phyloP scores from a whole-genome alignment of 192 early-diverging fungal species.

The Entophlyctis luteolus region DNA sequence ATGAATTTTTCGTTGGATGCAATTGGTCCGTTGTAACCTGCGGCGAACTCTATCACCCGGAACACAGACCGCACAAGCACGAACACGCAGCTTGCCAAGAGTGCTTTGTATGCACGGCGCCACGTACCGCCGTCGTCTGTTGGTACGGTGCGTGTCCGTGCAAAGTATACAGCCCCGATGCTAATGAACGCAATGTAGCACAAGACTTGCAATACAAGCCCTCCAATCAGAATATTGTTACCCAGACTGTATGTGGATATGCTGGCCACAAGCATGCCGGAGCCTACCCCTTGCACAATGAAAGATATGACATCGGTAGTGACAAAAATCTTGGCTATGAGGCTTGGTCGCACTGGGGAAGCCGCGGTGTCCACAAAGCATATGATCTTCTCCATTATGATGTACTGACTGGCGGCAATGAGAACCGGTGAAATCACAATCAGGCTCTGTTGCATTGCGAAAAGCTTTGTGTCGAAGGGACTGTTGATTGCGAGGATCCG shows the following conservation, averaged over 20 bases:
- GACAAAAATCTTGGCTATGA: constrained; percentile 27
- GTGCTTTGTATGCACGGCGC: background rate
- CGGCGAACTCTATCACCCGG: constrained; percentile 28
- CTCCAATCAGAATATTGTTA: constrained; percentile 16
- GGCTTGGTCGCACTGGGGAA: constrained; percentile 2
- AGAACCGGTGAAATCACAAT: constrained; percentile 30
- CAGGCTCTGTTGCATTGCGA: constrained; percentile 13
- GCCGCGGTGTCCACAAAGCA: constrained; percentile 6
- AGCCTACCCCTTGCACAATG: constrained; percentile 23
- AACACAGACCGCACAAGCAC: constrained; percentile 24
- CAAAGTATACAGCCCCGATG: constrained; percentile 7
- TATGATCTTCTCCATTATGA: constrained; percentile 18
- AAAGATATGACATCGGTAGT: constrained; percentile 22
- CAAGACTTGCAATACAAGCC: constrained; percentile 28
- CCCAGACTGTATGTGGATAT: background rate
- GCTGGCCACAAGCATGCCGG: constrained; percentile 3
- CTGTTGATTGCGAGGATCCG: background rate
- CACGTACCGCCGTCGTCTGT: too few relatives aligned
- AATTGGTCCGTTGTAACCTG: constrained; percentile 11
- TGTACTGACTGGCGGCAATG: constrained; percentile 27
- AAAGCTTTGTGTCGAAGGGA: background rate
- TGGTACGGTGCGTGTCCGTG: too few relatives aligned
- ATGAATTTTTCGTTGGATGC: constrained; percentile 17
- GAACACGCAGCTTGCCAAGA: background rate
- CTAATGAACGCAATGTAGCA: constrained; percentile 9